Evolutionary conservation across 2,329 filamentous ascomycete genomes (phyloP), one percentile per base, ranked within the genome.

Genomic region (Dothiorella sarmentorum): DNA sequence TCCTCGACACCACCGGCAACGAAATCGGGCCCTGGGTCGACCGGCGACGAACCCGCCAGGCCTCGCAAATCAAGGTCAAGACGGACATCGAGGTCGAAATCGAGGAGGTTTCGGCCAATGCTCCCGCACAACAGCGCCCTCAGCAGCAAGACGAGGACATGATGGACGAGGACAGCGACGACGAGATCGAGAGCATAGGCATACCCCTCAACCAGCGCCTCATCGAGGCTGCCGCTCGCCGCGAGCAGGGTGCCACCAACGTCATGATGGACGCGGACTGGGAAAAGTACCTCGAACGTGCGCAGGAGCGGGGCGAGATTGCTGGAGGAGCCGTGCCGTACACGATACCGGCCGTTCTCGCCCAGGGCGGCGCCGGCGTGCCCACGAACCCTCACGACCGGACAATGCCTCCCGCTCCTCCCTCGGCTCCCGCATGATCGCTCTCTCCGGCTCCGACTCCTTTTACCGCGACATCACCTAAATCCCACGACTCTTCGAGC

Each of bases 201-300:
- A 76, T 84, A 52, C 79, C 64, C 22, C 69, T 74, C 56, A 88
- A 89, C 66, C 80, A 86, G 68, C 81, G 82, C n/a, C 80, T 89
- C 22, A 78, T 84, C 52, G 82, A 84, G 61, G 82, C 84, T 47
- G 85, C 84, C 7, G 85, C 85, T 15, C 79, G 83, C 45, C 81
- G 84, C 58, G 83, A 86, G 63, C 81, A 83, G 3, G 85, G 85
- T 42, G 43, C 43, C 10, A 82, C 85, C 62, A 79, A 80, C 15
- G 78, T 81, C 45, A 79, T 83, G 24, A 78, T 89, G 63, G 86
- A 89, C 67, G 85, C 87, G 62, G 85, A 87, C 65, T 89, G 85
- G 85, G 87, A 90, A 70, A 85, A 88, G 69, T 90, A 86, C 82
- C 75, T 89, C 61, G 89, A 89, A 72, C 65, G 85, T 83, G 52